Percentiles rank a stretch among this genome's conserved stretches.
Evolutionary conservation across 2,329 filamentous ascomycete species (phyloP).

Genomic region (Aspergillus fumigatus): DNA sequence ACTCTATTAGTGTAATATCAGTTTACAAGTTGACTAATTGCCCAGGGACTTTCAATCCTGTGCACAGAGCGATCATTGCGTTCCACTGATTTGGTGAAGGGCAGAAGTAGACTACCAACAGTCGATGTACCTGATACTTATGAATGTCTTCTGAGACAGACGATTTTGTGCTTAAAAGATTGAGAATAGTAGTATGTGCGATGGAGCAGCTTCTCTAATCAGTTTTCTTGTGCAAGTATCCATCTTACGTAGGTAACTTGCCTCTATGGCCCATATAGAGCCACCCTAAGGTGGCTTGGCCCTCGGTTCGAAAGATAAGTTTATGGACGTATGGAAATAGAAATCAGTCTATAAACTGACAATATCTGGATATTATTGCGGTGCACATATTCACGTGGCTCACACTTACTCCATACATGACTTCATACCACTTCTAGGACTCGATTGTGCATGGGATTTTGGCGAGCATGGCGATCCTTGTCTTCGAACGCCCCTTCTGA

Average conservation of each 20-base stretch:
- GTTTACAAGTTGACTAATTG: neutral
- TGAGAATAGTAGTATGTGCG: neutral
- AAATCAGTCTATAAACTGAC: neutral
- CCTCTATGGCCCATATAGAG: too few relatives aligned
- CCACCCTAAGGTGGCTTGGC: neutral
- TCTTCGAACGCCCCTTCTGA: neutral
- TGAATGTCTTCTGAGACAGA: neutral
- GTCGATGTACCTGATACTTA: neutral
- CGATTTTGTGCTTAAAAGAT: neutral
- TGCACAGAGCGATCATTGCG: neutral
- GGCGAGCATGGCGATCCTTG: constrained; percentile 6
- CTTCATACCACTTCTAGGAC: constrained; percentile 6
- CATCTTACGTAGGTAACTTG: neutral
- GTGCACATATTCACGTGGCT: neutral
- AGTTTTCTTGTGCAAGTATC: too few relatives aligned
- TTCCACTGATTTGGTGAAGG: neutral
- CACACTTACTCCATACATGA: neutral
- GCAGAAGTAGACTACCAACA: neutral
- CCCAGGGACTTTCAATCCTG: neutral
- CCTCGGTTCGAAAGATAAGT: too few relatives aligned
- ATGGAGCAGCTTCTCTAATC: neutral
- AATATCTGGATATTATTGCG: neutral
- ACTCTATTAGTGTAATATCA: neutral
- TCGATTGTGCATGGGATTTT: neutral
- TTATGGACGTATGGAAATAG: neutral